Evolutionary conservation across 805 yeast species (phyloP), one percentile per base, ranked within the genome.

Genomic region (Brettanomyces anomalus): DNA sequence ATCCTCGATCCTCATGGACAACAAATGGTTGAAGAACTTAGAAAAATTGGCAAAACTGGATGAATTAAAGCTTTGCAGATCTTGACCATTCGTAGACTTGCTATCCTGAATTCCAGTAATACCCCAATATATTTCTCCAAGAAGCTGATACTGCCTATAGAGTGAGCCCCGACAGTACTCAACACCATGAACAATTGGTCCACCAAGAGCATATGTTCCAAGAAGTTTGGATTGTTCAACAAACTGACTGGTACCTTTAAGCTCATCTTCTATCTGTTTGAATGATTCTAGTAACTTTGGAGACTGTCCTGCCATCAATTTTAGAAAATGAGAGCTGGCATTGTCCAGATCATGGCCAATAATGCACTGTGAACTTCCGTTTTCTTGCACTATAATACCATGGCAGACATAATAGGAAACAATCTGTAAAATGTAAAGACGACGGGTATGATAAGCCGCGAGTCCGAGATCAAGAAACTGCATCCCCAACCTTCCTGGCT

Each of bases 361-460:
- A 24, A 11, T 24, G 28, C 28, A 24, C 28, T 24, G 10, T 24
- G 10, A 24, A 7, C 10, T 11, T 24, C 28, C 28, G 28, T 24
- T 24, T 7, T 24, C 28, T 7, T 11, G 10, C 28, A 24, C 28
- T 24, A 24, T 24, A 7, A 24, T 24, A 24, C 28, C 28, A 24
- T 8, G 46, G 37, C 71, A 58, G 30, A 49, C 45, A 37, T 66
- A 58, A 48, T 64, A 77, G 3, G 72, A 61, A 33, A 76, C 68
- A 19, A 83, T 78, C 49, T 83, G 85, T 35, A 90, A 60, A n/a
- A 89, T 77, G 48, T 76, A 82, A 52, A 78, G 82, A 41, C 81
- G 71, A 51, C 97, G 72, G 41, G 76, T 64, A 54, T 79, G 85
- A 58, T 75, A 87, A 8, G 77, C 70, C 5, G 83, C 73, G 45